Percentiles rank a stretch among this genome's conserved stretches.
These are phyloP conservation scores for Bocquillonia castaneifolia DNA, from an alignment of 441 rosid species.

Conservation along the genomic window DNA sequence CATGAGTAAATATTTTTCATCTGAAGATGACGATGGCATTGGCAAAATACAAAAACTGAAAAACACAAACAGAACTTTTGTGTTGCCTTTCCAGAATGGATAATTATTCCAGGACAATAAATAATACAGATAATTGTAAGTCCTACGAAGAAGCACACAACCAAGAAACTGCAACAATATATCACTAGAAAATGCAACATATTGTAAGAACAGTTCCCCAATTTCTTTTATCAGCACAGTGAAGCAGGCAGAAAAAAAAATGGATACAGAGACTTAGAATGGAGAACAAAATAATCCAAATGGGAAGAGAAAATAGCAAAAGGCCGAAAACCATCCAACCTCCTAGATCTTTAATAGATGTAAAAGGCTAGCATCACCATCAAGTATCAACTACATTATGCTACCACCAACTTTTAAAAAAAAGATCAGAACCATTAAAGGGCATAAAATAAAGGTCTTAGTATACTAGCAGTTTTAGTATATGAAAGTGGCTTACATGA, in stretches of 20 bases:
- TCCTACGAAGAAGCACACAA: not conserved
- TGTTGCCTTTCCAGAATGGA: not conserved
- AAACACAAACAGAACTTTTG: no score
- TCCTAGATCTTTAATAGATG: not conserved
- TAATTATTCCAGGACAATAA: no score
- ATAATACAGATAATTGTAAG: no score
- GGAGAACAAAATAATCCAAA: not conserved
- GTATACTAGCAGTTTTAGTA: not conserved
- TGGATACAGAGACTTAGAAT: not conserved
- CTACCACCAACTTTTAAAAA: not conserved
- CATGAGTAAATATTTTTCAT: not conserved
- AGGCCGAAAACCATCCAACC: no score
- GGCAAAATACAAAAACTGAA: not conserved
- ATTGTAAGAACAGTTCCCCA: not conserved
- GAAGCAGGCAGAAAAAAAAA: constrained; percentile 8
- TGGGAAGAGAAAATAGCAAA: not conserved
- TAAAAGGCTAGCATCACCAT: not conserved
- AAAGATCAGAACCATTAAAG: not conserved
- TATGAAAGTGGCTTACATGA: constrained; percentile 56
- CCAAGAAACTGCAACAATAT: not conserved
- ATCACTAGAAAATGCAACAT: not conserved
- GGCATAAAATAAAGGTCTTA: constrained; percentile 12
- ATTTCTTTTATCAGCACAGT: not conserved
- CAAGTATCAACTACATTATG: not conserved
- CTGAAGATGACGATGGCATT: no score